phyloP scores from a whole-genome alignment of 768 basidiomycete species.

The Epithele typhae region DNA sequence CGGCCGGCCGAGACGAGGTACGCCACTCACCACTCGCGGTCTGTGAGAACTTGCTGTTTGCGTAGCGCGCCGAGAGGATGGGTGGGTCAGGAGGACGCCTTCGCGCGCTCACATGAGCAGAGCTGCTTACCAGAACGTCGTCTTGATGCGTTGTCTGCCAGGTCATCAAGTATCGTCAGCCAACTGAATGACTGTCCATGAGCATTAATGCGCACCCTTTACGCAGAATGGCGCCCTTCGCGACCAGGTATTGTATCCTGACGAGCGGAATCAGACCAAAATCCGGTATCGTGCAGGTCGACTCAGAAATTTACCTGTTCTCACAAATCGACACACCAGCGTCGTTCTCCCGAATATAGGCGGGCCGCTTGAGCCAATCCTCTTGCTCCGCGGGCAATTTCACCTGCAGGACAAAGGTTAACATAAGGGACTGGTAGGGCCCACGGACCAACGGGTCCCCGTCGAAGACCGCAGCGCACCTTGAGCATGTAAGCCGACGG shows the following conservation, averaged over 20 bases:
- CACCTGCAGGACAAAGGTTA: constrained; percentile 42
- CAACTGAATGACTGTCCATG: constrained; percentile 8
- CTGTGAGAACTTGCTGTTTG: constrained; percentile 67
- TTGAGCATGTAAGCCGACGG: constrained; percentile 87
- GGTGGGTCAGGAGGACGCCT: no score
- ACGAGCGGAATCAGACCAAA: no score
- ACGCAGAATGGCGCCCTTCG: constrained; percentile 80
- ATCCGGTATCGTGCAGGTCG: no score
- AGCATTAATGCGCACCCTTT: constrained; percentile 58
- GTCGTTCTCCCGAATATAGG: constrained; percentile 75
- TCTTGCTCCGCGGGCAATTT: constrained; percentile 86
- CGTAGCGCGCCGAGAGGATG: no score
- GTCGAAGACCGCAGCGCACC: constrained; percentile 31
- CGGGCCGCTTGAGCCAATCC: constrained; percentile 81
- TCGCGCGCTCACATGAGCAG: no score
- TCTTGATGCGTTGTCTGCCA: constrained; percentile 70
- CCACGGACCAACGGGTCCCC: not conserved
- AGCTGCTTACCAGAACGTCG: constrained; percentile 73
- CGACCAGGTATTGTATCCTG: constrained; percentile 83
- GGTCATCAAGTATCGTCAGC: constrained; percentile 18
- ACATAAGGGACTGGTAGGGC: no score
- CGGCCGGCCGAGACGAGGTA: not conserved
- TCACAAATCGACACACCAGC: constrained; percentile 78
- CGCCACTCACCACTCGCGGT: constrained; percentile 38
- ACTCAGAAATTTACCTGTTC: constrained; percentile 52